A percentile compares a stretch with the other conserved stretches of the same genome.
phyloP scores from a whole-genome alignment of 1,284 basidiomycete species.

The Ceratobasidium sp. region DNA sequence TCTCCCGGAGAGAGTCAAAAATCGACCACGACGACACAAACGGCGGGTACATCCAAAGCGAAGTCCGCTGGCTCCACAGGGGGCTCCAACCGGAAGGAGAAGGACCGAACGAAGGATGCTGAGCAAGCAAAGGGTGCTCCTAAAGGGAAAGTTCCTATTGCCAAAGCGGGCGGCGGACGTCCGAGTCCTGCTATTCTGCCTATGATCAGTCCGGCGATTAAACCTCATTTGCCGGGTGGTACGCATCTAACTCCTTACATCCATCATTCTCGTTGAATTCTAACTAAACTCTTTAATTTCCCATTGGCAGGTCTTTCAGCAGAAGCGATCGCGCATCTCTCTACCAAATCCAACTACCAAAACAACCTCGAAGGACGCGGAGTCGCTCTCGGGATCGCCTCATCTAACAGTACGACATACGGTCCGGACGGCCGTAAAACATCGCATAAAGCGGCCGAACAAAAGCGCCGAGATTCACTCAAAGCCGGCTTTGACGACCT shows the following conservation, averaged over 20 bases:
- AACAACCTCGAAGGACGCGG: slow-evolving; percentile 47
- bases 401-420: slow-evolving; percentile 17
- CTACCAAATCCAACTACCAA: slow-evolving; percentile 49
- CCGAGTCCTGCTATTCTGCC: slow-evolving; percentile 41
- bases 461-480: slow-evolving; percentile 94
- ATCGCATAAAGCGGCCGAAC: slow-evolving; percentile 97
- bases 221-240: slow-evolving; percentile 73
- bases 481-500: slow-evolving; percentile 97
- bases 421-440: slow-evolving; percentile 71
- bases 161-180: slow-evolving; percentile 19
- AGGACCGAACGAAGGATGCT: slow-evolving; percentile 50
- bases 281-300: background rate
- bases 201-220: slow-evolving; percentile 62
- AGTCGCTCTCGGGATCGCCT: slow-evolving; percentile 39
- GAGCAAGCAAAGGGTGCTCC: slow-evolving; percentile 24
- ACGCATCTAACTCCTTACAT: slow-evolving; percentile 41
- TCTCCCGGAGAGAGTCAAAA: slow-evolving; percentile 41
- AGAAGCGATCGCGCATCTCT: slow-evolving; percentile 49
- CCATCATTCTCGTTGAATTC: background rate
- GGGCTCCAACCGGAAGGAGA: slow-evolving; percentile 49
- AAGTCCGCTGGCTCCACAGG: slow-evolving; percentile 12
- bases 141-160: slow-evolving; percentile 38
- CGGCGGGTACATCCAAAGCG: slow-evolving; percentile 32
- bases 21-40: slow-evolving; percentile 38
- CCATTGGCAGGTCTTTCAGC: slow-evolving; percentile 44